Conservation (phyloP, 176 grass and related monocot species). For the Aegilops umbellulata region DNA sequence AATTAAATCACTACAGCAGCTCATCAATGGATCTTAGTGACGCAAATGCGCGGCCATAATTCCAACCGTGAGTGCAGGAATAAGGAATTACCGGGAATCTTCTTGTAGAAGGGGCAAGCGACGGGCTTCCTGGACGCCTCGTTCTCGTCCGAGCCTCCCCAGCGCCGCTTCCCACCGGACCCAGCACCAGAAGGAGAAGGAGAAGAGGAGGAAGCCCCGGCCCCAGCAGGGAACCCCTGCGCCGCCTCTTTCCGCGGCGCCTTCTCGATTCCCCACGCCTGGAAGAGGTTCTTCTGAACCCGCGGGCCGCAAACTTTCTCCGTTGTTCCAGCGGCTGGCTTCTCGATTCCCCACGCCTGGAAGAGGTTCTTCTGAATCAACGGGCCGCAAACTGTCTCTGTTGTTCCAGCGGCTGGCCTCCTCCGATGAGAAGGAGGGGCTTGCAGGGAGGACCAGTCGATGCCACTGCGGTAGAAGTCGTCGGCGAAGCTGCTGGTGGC, state of each 20-base stretch:
- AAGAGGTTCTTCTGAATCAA: conserved; percentile 63
- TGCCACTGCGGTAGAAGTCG: conserved; percentile 64
- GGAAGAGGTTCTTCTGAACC: conserved; percentile 8
- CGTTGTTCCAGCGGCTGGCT: not conserved
- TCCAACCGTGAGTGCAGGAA: not conserved
- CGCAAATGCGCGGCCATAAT: not conserved
- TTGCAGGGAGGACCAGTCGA: conserved; percentile 53
- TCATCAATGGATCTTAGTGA: not conserved
- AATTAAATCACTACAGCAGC: not conserved
- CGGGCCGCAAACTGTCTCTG: not conserved
- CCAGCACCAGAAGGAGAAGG: not conserved
- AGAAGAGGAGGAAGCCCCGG: not conserved
- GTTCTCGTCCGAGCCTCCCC: conserved; percentile 3
- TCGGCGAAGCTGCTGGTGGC: conserved; percentile 30
- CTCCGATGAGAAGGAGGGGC: not conserved
- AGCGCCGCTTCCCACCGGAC: not conserved
- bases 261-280: conserved; percentile 3
- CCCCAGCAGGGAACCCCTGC: not conserved
- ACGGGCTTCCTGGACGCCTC: not conserved
- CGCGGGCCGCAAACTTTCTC: not conserved
- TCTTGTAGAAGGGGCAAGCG: conserved; percentile 15
- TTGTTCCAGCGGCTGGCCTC: not conserved
- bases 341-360: conserved; percentile 61
- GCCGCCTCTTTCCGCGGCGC: not conserved
- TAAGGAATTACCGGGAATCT: conserved; percentile 12